Base-by-base conservation (phyloP, 225 moss, liverwort and hornwort genomes). In the Marchantia polymorpha region DNA sequence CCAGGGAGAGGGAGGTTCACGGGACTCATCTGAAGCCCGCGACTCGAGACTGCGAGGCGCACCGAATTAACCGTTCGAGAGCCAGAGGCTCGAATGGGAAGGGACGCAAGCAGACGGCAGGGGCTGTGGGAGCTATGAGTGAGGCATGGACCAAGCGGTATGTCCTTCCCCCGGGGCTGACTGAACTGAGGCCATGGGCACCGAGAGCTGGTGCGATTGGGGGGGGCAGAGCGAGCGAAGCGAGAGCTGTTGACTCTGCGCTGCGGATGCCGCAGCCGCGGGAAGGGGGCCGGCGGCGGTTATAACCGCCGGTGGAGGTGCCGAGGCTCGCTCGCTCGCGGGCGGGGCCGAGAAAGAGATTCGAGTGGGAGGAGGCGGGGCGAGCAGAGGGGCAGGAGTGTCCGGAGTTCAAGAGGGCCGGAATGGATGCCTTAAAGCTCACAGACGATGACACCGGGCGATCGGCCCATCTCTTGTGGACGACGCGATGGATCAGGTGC, bases 231-330 rank as follows among this genome's bases (percentile, higher is more conserved):
- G 11, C 8, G 0, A 48, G 48, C 17, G 4, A 29, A 46, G 15
- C 8, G 46, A 29, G 48, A 73, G 73, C 12, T 20, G 50, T 20
- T 7, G 51, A 64, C 64, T 10, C 6, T 25, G 12, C 58, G 14
- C 29, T 26, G 55, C 75, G n/a, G 16, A 75, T 75, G 75, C 75
- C 75, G 75, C 75, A 75, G 75, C 55, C 75, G 31, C 27, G 27
- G 54, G 64, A n/a, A 78, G 78, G 55, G 66, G 73, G 77, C 70
- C 63, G n/a, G 47, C n/a, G 85, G 82, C 80, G 77, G 82, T 82
- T 85, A 83, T 74, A 85, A 85, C 85, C 80, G 85, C 80, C 80
- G 80, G 7, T 39, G 39, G 52, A 31, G 59, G 60, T 76, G 60
- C 6, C 74, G 25, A 54, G 74, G 23, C 82, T 80, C 85, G 46